Conservation (phyloP, 2,329 filamentous ascomycete genomes). For the Aspergillus ustus region DNA sequence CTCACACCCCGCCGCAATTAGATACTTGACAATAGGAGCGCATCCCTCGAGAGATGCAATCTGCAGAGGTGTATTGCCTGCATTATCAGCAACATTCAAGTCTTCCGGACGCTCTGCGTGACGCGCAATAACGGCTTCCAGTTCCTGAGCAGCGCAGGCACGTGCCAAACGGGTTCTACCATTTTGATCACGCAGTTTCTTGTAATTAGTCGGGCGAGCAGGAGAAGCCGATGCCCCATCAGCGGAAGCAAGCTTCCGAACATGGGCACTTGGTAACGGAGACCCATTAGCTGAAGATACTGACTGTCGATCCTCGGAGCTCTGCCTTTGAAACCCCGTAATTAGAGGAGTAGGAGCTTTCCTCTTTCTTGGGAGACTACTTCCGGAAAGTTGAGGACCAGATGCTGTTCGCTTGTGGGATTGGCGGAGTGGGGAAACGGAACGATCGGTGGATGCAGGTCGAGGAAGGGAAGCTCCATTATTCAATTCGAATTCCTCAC, state of each 20-base stretch:
- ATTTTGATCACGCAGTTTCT: slow-evolving; percentile 89
- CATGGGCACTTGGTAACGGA: slow-evolving; percentile 45
- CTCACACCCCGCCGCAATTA: slow-evolving; percentile 83
- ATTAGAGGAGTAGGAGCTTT: slow-evolving; percentile 48
- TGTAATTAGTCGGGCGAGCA: slow-evolving; percentile 69
- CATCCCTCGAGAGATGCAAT: slow-evolving; percentile 88
- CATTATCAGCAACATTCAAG: slow-evolving; percentile 87
- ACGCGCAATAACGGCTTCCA: slow-evolving; percentile 75
- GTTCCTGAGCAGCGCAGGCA: slow-evolving; percentile 83
- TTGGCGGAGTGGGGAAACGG: slow-evolving; percentile 40
- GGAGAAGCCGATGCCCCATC: slow-evolving; percentile 62
- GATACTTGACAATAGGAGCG: slow-evolving; percentile 81
- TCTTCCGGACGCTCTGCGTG: slow-evolving; percentile 82
- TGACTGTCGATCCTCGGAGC: slow-evolving; percentile 52
- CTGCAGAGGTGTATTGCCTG: slow-evolving; percentile 94
- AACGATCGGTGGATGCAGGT: slow-evolving; percentile 39
- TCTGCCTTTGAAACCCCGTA: slow-evolving; percentile 47
- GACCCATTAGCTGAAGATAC: slow-evolving; percentile 51
- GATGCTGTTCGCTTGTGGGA: slow-evolving; percentile 45
- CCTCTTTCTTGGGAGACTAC: slow-evolving; percentile 34
- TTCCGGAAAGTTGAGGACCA: slow-evolving; percentile 34
- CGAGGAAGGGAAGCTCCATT: slow-evolving; percentile 34
- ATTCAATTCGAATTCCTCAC: slow-evolving; percentile 31
- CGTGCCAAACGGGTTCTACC: slow-evolving; percentile 90
- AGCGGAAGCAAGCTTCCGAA: slow-evolving; percentile 47